Percentiles rank a stretch among this genome's conserved stretches.
Conservation (phyloP, 2,329 filamentous ascomycete genomes). For the Penicillium sp. region DNA sequence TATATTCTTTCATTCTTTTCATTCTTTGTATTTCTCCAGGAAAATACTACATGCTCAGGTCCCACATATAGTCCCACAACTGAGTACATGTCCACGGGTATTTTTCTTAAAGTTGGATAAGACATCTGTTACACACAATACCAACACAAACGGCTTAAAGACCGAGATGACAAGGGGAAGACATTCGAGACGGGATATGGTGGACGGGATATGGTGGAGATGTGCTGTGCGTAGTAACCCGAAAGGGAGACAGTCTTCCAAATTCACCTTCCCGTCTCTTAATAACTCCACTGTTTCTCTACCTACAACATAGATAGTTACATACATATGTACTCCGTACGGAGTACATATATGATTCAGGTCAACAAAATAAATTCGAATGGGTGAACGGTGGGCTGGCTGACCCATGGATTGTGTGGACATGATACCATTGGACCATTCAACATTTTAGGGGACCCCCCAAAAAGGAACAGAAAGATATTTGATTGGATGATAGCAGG, state of each 20-base stretch:
- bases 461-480: neutral
- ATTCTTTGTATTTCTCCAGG: neutral
- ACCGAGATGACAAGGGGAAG: slow-evolving; percentile 8
- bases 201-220: slow-evolving; percentile 9
- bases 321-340: too few species aligned
- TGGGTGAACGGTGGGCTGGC: slow-evolving; percentile 21
- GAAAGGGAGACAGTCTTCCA: neutral
- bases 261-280: neutral
- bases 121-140: neutral
- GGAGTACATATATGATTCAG: neutral
- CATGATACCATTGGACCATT: neutral
- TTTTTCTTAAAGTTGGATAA: neutral
- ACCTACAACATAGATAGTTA: neutral
- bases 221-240: slow-evolving; percentile 6
- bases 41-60: neutral
- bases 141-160: neutral
- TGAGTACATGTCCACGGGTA: neutral
- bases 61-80: neutral
- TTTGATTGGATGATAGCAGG: slow-evolving; percentile 1
- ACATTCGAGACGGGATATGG: slow-evolving; percentile 8
- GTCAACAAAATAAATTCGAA: neutral
- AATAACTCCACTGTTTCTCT: neutral
- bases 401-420: slow-evolving; percentile 8
- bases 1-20: too few species aligned
- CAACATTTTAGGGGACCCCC: neutral